phyloP scores from a whole-genome alignment of 2,329 filamentous ascomycete genomes.

The Hymenoscyphus linearis region DNA sequence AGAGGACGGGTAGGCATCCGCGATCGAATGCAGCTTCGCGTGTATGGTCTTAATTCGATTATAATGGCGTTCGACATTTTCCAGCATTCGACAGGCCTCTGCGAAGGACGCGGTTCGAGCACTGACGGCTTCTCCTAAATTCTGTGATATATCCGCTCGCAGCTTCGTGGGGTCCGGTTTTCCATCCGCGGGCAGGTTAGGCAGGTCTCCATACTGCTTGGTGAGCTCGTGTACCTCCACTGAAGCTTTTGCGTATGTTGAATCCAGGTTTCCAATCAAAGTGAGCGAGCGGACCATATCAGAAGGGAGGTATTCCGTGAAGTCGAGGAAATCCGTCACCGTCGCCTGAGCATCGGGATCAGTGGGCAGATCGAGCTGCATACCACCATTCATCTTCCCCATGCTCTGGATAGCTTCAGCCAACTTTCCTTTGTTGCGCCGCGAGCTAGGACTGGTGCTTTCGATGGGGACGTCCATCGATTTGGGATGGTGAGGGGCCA shows the following conservation, averaged over 20 bases:
- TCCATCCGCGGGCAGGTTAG: constrained; percentile 41
- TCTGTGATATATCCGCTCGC: constrained; percentile 55
- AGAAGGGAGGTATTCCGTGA: constrained; percentile 59
- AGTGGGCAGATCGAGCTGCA: constrained; percentile 34
- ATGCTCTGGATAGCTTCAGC: constrained; percentile 31
- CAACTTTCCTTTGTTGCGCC: constrained; percentile 29
- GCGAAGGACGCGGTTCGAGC: constrained; percentile 55
- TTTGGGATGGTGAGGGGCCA: constrained; percentile 17
- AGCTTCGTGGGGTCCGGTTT: constrained; percentile 46
- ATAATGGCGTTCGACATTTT: constrained; percentile 58
- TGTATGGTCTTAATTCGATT: constrained; percentile 54
- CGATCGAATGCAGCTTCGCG: constrained; percentile 54
- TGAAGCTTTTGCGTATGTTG: constrained; percentile 52
- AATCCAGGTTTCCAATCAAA: constrained; percentile 59
- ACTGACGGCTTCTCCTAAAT: constrained; percentile 48
- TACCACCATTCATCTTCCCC: constrained; percentile 26
- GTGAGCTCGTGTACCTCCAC: constrained; percentile 51
- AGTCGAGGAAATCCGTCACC: constrained; percentile 64
- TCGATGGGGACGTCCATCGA: constrained; percentile 25
- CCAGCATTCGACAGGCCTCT: constrained; percentile 58
- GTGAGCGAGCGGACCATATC: constrained; percentile 62
- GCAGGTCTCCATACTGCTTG: constrained; percentile 51
- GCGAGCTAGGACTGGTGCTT: constrained; percentile 24
- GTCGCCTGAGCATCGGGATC: constrained; percentile 65
- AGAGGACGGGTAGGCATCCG: constrained; percentile 51